Evolutionary conservation across 345 rosid genomes (phyloP).

Genomic region (Eucalyptus erythrocorys): DNA sequence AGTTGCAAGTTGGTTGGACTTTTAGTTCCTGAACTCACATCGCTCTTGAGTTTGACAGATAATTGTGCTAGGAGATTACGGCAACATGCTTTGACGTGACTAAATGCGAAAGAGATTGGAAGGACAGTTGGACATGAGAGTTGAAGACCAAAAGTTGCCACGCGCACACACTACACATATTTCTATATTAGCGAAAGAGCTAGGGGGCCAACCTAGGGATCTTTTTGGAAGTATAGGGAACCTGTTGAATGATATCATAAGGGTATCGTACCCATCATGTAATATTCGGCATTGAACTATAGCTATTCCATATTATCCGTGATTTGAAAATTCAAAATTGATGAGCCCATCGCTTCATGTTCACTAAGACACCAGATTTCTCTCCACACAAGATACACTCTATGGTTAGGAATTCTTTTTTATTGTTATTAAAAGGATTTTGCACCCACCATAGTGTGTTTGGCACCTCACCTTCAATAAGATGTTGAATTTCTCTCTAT

Average conservation of each 20-base stretch:
- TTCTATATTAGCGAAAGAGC: neutral
- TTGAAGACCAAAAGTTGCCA: neutral
- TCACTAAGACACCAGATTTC: neutral
- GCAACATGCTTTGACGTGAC: neutral
- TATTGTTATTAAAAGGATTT: too few relatives aligned
- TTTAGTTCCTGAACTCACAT: neutral
- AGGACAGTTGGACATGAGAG: neutral
- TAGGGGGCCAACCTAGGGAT: neutral
- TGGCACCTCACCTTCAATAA: neutral
- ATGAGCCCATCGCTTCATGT: too few relatives aligned
- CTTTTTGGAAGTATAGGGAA: neutral
- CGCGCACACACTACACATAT: neutral
- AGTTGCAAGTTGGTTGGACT: neutral
- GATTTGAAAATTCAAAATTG: neutral
- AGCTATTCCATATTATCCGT: neutral
- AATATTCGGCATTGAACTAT: neutral
- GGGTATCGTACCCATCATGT: too few relatives aligned
- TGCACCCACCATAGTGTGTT: too few relatives aligned
- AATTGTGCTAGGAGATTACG: neutral
- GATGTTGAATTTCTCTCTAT: neutral
- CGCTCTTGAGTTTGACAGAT: neutral
- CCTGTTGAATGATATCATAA: neutral
- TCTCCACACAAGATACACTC: neutral
- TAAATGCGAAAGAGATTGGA: neutral
- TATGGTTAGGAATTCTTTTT: too few relatives aligned